phyloP scores from a whole-genome alignment of 192 early-diverging fungal genomes.

The Coemansia sp. region DNA sequence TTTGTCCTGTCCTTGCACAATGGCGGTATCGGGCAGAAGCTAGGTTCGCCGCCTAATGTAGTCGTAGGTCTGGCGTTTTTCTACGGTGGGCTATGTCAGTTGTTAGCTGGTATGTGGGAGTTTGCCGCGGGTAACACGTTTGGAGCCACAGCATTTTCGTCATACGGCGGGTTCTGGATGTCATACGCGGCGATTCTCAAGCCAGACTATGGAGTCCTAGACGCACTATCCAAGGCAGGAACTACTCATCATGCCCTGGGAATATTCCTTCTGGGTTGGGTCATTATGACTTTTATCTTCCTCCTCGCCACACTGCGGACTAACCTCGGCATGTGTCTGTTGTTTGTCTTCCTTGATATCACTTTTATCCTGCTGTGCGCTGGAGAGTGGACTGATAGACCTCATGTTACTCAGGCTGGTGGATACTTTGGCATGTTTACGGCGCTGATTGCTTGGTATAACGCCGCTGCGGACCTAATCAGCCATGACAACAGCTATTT shows the following conservation, averaged over 20 bases:
- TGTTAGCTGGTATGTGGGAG: slow-evolving; percentile 86
- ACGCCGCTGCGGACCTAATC: slow-evolving; percentile 67
- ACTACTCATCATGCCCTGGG: slow-evolving; percentile 59
- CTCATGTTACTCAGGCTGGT: slow-evolving; percentile 62
- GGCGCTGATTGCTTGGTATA: slow-evolving; percentile 78
- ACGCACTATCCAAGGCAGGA: slow-evolving; percentile 40
- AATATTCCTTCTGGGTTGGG: slow-evolving; percentile 70
- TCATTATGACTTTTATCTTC: slow-evolving; percentile 73
- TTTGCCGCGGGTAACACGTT: slow-evolving; percentile 79
- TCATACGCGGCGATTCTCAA: slow-evolving; percentile 64
- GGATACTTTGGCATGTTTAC: slow-evolving; percentile 77
- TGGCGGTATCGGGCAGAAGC: slow-evolving; percentile 64
- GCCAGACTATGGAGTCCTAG: slow-evolving; percentile 61
- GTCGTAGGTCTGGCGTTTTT: slow-evolving; percentile 71
- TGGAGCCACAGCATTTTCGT: slow-evolving; percentile 80
- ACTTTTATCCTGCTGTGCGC: slow-evolving; percentile 75
- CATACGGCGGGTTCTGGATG: slow-evolving; percentile 74
- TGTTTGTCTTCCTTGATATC: slow-evolving; percentile 70
- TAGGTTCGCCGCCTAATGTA: slow-evolving; percentile 59
- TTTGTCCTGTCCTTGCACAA: slow-evolving; percentile 77
- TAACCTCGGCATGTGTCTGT: slow-evolving; percentile 62
- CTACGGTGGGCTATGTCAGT: slow-evolving; percentile 77
- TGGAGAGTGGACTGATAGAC: slow-evolving; percentile 60
- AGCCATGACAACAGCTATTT: slow-evolving; percentile 61
- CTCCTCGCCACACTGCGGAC: slow-evolving; percentile 68